Evolutionary conservation across 208 protist genomes (phyloP).

Genomic region (Leishmania tropica): DNA sequence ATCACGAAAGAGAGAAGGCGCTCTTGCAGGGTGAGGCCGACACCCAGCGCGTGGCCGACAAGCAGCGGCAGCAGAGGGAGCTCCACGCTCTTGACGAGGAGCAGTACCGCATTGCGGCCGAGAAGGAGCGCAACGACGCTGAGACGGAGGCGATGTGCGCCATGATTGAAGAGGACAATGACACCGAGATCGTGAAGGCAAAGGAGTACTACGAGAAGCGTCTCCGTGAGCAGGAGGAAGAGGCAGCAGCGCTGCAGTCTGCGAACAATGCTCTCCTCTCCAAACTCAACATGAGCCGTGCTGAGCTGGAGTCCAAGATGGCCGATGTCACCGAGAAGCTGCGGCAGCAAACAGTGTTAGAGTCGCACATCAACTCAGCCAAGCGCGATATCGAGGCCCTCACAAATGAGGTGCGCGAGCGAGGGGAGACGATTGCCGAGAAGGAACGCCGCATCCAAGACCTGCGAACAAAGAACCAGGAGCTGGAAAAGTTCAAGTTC

Average conservation of each 20-base stretch:
- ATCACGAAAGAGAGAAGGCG: slow-evolving; percentile 53
- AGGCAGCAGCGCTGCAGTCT: slow-evolving; percentile 83
- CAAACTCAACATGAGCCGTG: slow-evolving; percentile 90
- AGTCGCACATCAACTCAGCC: slow-evolving; percentile 92
- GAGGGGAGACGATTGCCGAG: slow-evolving; percentile 95
- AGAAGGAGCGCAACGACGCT: slow-evolving; percentile 74
- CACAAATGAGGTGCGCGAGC: slow-evolving; percentile 92
- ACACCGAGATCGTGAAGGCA: slow-evolving; percentile 93
- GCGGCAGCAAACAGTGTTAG: slow-evolving; percentile 79
- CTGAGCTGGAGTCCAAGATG: slow-evolving; percentile 93
- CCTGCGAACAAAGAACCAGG: slow-evolving; percentile 98
- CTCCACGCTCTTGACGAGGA: slow-evolving; percentile 68
- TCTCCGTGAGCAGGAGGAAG: slow-evolving; percentile 89
- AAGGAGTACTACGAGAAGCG: slow-evolving; percentile 95
- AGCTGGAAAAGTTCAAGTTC: slow-evolving; percentile 99
- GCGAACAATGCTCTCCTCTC: slow-evolving; percentile 88
- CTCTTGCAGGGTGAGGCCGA: slow-evolving; percentile 55
- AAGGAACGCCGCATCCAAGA: slow-evolving; percentile 98
- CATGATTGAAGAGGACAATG: slow-evolving; percentile 96
- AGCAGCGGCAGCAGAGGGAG: slow-evolving; percentile 49
- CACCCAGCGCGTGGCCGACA: slow-evolving; percentile 37
- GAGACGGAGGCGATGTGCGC: slow-evolving; percentile 85
- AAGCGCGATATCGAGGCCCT: slow-evolving; percentile 95
- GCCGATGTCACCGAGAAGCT: slow-evolving; percentile 87
- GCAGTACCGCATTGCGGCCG: slow-evolving; percentile 51